Base-by-base conservation (phyloP, 192 early-diverging fungal genomes). In the Linnemannia exigua region DNA sequence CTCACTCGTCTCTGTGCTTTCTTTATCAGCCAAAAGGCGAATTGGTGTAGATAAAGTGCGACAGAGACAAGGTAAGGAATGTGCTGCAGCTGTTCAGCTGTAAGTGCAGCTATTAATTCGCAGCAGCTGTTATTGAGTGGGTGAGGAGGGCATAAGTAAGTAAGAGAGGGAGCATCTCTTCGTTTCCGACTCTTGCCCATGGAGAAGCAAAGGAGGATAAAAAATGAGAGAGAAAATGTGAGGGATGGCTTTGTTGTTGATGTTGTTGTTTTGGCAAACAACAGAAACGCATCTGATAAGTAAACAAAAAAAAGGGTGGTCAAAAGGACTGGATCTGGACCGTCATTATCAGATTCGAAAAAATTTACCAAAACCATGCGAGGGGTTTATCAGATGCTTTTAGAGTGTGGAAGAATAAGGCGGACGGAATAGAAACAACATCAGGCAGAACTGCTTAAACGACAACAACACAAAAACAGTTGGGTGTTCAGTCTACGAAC, bases 301-400 rank as follows among this genome's bases (percentile, higher is more conserved):
- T 54, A 9, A n/a, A n/a, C n/a, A 22, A 54, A 54, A 54, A 3
- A 25, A 3, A 15, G 52, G n/a, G 17, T n/a, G n/a, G n/a, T n/a
- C n/a, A n/a, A n/a, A n/a, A n/a, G n/a, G n/a, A n/a, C n/a, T n/a
- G 22, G n/a, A 54, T 54, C 52, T 25, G 52, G 52, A 25, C 52
- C 52, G 4, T n/a, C n/a, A n/a, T n/a, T 54, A 54, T 54, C 52
- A 54, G 52, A 54, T 50, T 50, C n/a, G n/a, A n/a, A n/a, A 19
- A 15, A 50, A 17, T 15, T 1, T 50, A 1, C 2, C 17, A 15
- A 19, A 28, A 31, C 9, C 3, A 35, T 28, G 31, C 25, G 11
- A 15, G 66, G 63, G 63, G 66, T 67, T 36, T 28, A 68, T 68
- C 67, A 68, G 67, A 38, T 68, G 31, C 31, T 33, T n/a, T n/a